Base-by-base conservation (phyloP, 192 early-diverging fungal genomes). In the Coemansia aciculifera region DNA sequence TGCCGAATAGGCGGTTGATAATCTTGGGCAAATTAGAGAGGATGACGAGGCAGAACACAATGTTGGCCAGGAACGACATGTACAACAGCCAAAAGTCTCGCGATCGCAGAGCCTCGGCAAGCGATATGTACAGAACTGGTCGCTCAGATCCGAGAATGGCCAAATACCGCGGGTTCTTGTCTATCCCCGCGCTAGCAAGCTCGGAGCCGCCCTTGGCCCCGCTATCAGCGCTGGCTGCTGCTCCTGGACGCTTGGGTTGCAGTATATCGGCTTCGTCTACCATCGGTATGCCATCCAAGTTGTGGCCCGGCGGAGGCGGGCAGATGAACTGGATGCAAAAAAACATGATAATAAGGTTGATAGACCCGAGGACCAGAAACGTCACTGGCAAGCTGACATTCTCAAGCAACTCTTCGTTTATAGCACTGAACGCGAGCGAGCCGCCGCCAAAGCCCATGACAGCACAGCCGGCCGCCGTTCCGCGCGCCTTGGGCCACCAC, bases 361-460 rank as follows among this genome's bases (percentile, higher is more conserved):
- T 65, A 32, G 40, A 75, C n/a, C 90, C 90, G 19, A 90, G 80
- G 44, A 91, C 85, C 34, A 91, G 70, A 74, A 93, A 93, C 8
- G 88, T 77, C 36, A 81, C 27, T 15, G 88, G 85, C 13, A 91
- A 74, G 19, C 84, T 87, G 0, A 85, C 77, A 46, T 72, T 42
- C 17, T 83, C 81, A 48, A 90, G 71, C 15, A 92, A 85, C 57
- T 75, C 75, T 38, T 86, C 84, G 52, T 89, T 89, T 51, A 89
- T 85, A 69, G 84, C 85, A 49, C 89, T 87, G 61, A 88, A 87
- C 13, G 89, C 87, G 60, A 91, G 87, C 19, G 87, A 86, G 1
- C 91, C 91, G 31, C 85, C 89, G 46, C 89, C 91, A 75, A 93
- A 93, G 7, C 89, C 90, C 74, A 88, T 88, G 62, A 91, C 91